Evolutionary conservation across 192 early-diverging fungal species (phyloP).

Genomic region (Dissophora globulifera): DNA sequence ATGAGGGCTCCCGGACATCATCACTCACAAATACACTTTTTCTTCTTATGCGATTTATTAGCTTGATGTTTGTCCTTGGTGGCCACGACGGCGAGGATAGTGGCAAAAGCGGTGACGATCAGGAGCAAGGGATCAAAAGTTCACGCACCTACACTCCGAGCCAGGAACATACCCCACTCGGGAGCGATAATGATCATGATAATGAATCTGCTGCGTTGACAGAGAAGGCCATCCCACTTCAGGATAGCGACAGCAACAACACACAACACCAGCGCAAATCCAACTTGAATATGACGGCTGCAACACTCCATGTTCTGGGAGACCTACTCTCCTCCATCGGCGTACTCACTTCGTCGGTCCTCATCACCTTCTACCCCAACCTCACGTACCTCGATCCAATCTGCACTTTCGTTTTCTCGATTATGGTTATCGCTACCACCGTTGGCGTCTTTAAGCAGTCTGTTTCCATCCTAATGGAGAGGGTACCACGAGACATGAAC

Average conservation of each 20-base stretch:
- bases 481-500: conserved; percentile 64
- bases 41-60: too few species aligned
- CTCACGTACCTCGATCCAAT: conserved; percentile 78
- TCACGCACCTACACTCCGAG: conserved; percentile 43
- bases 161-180: conserved; percentile 14
- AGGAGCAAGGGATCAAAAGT: conserved; percentile 16
- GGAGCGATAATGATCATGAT: conserved; percentile 13
- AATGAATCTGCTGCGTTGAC: too few species aligned
- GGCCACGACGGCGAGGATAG: too few species aligned
- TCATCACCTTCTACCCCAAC: conserved; percentile 72
- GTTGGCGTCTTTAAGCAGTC: conserved; percentile 71
- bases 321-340: conserved; percentile 86
- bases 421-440: conserved; percentile 79
- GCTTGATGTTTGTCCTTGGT: conserved; percentile 66
- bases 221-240: too few species aligned
- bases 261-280: conserved; percentile 57
- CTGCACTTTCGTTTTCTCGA: conserved; percentile 85
- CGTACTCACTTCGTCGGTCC: conserved; percentile 80
- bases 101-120: conserved; percentile 35
- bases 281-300: conserved; percentile 78
- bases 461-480: conserved; percentile 79
- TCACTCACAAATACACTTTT: too few species aligned
- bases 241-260: conserved; percentile 31
- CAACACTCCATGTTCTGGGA: conserved; percentile 82
- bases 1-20: too few species aligned